Evolutionary conservation across 768 basidiomycete genomes (phyloP).

Genomic region (Kwoniella shandongensis): DNA sequence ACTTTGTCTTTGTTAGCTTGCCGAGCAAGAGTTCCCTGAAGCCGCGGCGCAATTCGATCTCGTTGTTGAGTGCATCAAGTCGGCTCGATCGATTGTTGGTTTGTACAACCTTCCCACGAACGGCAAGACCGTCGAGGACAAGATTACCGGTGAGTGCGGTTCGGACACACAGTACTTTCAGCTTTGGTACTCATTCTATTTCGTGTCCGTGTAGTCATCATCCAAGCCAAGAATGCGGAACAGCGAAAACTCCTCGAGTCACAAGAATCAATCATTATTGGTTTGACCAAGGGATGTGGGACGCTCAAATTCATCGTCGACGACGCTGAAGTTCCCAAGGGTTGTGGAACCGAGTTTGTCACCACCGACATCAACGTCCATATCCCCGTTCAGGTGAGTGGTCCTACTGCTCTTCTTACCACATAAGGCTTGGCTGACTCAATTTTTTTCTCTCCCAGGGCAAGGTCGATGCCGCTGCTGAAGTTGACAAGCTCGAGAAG

Average conservation of each 20-base stretch:
- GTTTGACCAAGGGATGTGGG: constrained; percentile 86
- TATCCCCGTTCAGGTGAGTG: constrained; percentile 78
- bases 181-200: background rate
- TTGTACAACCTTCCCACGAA: constrained; percentile 73
- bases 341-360: constrained; percentile 82
- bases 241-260: constrained; percentile 69
- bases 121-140: constrained; percentile 52
- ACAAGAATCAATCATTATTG: constrained; percentile 71
- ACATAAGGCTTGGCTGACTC: background rate
- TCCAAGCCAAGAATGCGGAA: constrained; percentile 66
- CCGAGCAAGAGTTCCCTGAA: constrained; percentile 60
- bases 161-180: background rate
- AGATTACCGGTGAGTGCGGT: constrained; percentile 45
- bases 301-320: constrained; percentile 67
- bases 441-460: constrained; percentile 59
- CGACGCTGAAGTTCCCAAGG: constrained; percentile 71
- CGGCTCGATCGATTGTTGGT: constrained; percentile 80
- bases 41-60: constrained; percentile 84
- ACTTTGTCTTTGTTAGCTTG: constrained; percentile 1
- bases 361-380: constrained; percentile 73
- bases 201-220: constrained; percentile 62
- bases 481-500: constrained; percentile 87
- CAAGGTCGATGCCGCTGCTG: constrained; percentile 80
- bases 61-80: constrained; percentile 73
- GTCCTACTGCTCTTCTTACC: no score